Evolutionary conservation across 148 eudicot species (phyloP), one percentile per base, ranked within the genome.

Genomic region (Rhododendron ovatum): DNA sequence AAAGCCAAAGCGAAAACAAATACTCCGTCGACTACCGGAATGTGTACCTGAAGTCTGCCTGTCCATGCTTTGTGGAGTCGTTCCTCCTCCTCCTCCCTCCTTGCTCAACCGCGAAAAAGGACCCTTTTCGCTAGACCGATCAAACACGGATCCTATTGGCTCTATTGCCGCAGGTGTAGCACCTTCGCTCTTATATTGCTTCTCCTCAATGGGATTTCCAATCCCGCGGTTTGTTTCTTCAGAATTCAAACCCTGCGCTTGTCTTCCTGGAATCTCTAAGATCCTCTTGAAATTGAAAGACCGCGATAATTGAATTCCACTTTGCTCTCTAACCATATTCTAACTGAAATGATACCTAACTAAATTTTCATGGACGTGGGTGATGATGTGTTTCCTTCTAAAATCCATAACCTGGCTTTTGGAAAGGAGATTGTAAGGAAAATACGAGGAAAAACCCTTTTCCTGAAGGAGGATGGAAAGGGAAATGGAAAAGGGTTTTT

Each of bases 401-500:
- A 11, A 26, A 67, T 67, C 28, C 33, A 67, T 67, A 67, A 67
- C 65, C 45, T 55, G 24, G 18, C 5, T 26, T 35, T 5, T 10
- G 45, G 35, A 5, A 43, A 17, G 17, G 37, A 28, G 28, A 8
- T 22, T 59, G 26, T 1, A 1, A 20, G 61, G n/a, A 14, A 24
- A 22, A 45, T 3, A 10, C 14, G 43, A 65, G 41, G 79, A 67
- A 84, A 83, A 87, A 87, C 83, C 83, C 71, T 83, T 82, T 28
- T 76, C 53, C 78, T 5, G 5, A 24, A 13, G 55, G 84, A 51
- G 74, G 76, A 47, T 74, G 79, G 81, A 75, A 13, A 51, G 20
- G 82, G 71, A 74, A 45, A 65, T 63, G 85, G 85, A 87, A 83
- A 81, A 81, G 83, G 82, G 85, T 81, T 82, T 87, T 83, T 75